phyloP scores from a whole-genome alignment of 306 rosid genomes.

The Betula pendula region DNA sequence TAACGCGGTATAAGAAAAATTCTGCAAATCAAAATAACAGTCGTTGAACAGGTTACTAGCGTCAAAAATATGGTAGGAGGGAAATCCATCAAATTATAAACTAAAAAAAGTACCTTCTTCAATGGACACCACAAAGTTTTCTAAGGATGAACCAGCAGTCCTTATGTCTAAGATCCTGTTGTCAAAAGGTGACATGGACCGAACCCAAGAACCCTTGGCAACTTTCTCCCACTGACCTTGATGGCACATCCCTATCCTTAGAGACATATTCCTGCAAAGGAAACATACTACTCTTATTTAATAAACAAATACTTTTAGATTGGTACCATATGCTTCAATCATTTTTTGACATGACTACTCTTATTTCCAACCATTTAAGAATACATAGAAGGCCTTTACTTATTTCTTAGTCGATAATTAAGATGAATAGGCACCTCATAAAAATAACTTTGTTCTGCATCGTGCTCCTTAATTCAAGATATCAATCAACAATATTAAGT shows the following conservation, averaged over 20 bases:
- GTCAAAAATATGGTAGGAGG: conserved; percentile 4
- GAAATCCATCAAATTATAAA: conserved; percentile 16
- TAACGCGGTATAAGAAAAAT: conserved; percentile 56
- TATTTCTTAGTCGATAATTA: not conserved
- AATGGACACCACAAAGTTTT: conserved; percentile 63
- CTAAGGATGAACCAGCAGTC: conserved; percentile 60
- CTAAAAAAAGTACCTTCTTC: conserved; percentile 64
- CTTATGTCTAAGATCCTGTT: conserved; percentile 68
- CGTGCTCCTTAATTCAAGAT: not conserved
- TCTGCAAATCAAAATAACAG: conserved; percentile 52
- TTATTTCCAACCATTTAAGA: not conserved
- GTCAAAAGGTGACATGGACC: conserved; percentile 83
- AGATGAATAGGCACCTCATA: not conserved
- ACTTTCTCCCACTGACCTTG: conserved; percentile 86
- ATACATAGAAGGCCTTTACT: not conserved
- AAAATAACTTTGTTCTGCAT: not conserved
- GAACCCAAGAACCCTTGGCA: conserved; percentile 67
- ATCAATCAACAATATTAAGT: not conserved
- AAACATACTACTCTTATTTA: conserved; percentile 8
- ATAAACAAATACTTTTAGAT: not conserved
- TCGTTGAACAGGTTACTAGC: conserved; percentile 10
- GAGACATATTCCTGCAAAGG: conserved; percentile 70
- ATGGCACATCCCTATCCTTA: conserved; percentile 76
- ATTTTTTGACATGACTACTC: not conserved
- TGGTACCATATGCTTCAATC: not conserved